Percentiles rank a stretch among this genome's conserved stretches.
Conservation (phyloP, 352 stramenopile species). For the Phytophthora palmivora region DNA sequence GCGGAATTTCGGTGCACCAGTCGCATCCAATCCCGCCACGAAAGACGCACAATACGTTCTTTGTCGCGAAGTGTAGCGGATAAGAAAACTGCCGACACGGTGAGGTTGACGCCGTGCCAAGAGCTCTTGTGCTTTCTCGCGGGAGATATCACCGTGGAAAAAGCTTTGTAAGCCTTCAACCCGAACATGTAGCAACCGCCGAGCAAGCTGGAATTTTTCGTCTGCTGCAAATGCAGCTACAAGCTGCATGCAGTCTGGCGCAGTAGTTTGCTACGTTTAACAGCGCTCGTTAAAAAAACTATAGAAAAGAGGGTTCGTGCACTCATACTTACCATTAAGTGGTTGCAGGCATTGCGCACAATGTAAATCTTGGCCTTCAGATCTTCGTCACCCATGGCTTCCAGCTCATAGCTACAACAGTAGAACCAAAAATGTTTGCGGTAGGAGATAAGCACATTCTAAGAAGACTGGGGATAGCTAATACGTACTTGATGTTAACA, state of each 20-base stretch:
- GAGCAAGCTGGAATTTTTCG: slow-evolving; percentile 74
- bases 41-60: slow-evolving; percentile 78
- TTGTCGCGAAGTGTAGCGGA: slow-evolving; percentile 74
- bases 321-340: slow-evolving; percentile 60
- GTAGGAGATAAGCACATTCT: not conserved
- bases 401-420: slow-evolving; percentile 61
- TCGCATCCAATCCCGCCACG: slow-evolving; percentile 50
- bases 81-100: slow-evolving; percentile 68
- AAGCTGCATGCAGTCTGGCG: slow-evolving; percentile 63
- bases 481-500: slow-evolving; percentile 72
- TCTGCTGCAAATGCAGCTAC: slow-evolving; percentile 61
- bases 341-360: slow-evolving; percentile 75
- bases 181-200: slow-evolving; percentile 60
- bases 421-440: slow-evolving; percentile 11
- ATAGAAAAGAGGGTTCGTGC: not conserved
- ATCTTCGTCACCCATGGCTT: slow-evolving; percentile 38
- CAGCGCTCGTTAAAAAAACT: not conserved
- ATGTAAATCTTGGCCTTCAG: slow-evolving; percentile 69
- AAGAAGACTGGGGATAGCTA: not conserved
- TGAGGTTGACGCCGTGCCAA: slow-evolving; percentile 36
- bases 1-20: slow-evolving; percentile 48
- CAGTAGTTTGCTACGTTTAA: slow-evolving; percentile 53
- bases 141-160: slow-evolving; percentile 79
- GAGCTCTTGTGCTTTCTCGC: slow-evolving; percentile 56
- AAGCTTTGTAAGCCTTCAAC: slow-evolving; percentile 74